Conservation (phyloP, 495 filamentous ascomycete genomes). For the Neurospora intermedia region DNA sequence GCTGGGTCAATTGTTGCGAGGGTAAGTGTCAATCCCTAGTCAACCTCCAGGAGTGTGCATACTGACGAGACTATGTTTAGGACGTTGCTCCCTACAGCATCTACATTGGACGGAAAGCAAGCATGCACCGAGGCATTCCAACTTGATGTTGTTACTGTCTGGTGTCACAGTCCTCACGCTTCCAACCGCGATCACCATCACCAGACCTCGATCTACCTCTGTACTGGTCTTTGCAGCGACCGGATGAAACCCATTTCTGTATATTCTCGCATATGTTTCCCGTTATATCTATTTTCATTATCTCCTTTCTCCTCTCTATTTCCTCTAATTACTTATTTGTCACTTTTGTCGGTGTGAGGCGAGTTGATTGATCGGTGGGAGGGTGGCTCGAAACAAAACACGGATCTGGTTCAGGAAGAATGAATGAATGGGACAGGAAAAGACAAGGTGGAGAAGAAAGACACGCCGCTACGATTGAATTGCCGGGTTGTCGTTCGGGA, state of each 20-base stretch:
- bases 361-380: background rate
- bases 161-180: background rate
- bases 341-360: background rate
- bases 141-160: background rate
- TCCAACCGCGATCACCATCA: background rate
- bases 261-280: background rate
- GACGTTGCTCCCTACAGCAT: conserved; percentile 23
- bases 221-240: background rate
- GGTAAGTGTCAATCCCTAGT: conserved; percentile 36
- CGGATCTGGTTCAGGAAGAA: background rate
- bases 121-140: conserved; percentile 19
- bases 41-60: background rate
- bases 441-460: background rate
- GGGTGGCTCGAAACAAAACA: background rate
- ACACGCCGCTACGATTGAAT: background rate
- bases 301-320: background rate
- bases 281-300: background rate
- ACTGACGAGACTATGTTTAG: conserved; percentile 3
- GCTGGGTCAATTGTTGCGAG: conserved; percentile 83
- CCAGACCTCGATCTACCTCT: background rate
- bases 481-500: background rate
- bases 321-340: background rate
- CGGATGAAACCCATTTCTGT: background rate
- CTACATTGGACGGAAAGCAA: conserved; percentile 21
- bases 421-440: background rate